These are phyloP conservation scores for Chlamydomonas schloesseri DNA, from an alignment of 139 green algal genomes.

Conservation along the genomic window DNA sequence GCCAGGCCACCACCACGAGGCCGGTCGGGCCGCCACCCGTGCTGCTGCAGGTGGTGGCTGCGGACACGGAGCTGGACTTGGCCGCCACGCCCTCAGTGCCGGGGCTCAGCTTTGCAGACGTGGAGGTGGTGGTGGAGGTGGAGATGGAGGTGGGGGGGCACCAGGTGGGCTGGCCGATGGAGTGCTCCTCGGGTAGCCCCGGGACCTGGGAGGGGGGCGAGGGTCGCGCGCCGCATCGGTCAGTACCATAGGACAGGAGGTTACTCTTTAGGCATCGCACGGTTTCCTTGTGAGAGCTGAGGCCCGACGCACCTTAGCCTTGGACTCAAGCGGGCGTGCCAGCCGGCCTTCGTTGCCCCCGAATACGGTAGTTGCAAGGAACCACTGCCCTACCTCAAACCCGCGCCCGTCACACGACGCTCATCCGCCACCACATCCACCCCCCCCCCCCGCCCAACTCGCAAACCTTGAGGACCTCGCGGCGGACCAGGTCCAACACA, in stretches of 20 bases:
- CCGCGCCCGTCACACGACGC: too few relatives aligned
- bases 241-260: too few relatives aligned
- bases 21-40: conserved; percentile 39
- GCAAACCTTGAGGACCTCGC: conserved; percentile 7
- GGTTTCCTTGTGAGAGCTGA: too few relatives aligned
- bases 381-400: too few relatives aligned
- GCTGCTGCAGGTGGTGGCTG: background rate
- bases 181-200: conserved; percentile 30
- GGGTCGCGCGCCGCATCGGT: too few relatives aligned
- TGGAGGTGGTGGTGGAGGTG: background rate
- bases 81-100: background rate
- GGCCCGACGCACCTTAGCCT: too few relatives aligned
- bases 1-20: conserved; percentile 86
- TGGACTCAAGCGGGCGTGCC: too few relatives aligned
- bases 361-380: too few relatives aligned
- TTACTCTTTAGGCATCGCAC: too few relatives aligned
- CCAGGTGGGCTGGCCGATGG: conserved; percentile 32
- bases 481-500: conserved; percentile 66
- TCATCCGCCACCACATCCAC: background rate
- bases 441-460: background rate
- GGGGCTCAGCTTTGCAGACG: background rate
- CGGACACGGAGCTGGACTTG: background rate
- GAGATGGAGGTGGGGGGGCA: background rate
- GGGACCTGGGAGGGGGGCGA: background rate
- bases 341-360: too few relatives aligned